Conservation (phyloP, 768 basidiomycete genomes). For the Suillus decipiens region DNA sequence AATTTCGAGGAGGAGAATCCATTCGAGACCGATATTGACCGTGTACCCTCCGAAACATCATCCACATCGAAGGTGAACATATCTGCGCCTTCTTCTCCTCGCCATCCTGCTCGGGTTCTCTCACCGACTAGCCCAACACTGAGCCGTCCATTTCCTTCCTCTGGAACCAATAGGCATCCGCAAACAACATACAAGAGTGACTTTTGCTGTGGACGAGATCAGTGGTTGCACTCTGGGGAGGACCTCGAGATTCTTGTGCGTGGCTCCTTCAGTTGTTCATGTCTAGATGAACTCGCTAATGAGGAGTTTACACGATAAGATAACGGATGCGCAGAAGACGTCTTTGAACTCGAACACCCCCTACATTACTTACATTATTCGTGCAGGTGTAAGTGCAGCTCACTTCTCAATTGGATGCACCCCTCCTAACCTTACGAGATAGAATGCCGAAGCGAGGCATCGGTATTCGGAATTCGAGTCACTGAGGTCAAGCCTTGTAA, state of each 20-base stretch:
- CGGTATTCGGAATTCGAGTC: constrained; percentile 99
- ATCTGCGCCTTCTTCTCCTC: constrained; percentile 59
- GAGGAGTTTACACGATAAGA: constrained; percentile 49
- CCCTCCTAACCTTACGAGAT: constrained; percentile 17
- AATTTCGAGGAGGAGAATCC: constrained; percentile 69
- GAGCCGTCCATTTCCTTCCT: constrained; percentile 52
- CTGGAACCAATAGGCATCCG: constrained; percentile 54
- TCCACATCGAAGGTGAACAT: constrained; percentile 39
- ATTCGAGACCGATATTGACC: constrained; percentile 50
- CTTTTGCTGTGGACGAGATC: constrained; percentile 76
- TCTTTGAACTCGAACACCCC: constrained; percentile 82
- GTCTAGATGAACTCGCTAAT: constrained; percentile 9
- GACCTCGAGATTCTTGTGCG: constrained; percentile 79
- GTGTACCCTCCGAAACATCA: constrained; percentile 37
- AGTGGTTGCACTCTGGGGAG: constrained; percentile 78
- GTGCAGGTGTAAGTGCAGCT: constrained; percentile 65
- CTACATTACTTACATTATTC: constrained; percentile 94
- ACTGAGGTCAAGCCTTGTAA: constrained; percentile 76
- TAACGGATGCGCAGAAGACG: constrained; percentile 95
- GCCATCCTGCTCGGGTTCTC: constrained; percentile 43
- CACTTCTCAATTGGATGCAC: constrained; percentile 10
- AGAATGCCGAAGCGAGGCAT: constrained; percentile 83
- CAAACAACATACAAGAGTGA: constrained; percentile 66
- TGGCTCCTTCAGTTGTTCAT: constrained; percentile 15
- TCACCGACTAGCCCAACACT: constrained; percentile 46